Evolutionary conservation across 257 asterid species (phyloP), one percentile per base, ranked within the genome.

Genomic region (Scutellaria barbata): DNA sequence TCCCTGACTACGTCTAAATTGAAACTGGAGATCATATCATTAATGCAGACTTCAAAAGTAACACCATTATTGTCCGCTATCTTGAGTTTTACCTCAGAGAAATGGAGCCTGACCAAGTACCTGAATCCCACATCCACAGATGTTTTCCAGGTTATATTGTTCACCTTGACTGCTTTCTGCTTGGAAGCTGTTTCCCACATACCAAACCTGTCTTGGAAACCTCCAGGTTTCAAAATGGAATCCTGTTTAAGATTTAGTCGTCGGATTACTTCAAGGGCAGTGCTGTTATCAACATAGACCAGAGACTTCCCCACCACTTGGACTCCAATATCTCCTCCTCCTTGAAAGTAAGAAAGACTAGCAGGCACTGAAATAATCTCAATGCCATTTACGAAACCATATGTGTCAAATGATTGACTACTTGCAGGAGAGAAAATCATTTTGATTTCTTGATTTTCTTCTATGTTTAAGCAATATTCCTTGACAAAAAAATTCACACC

Each of bases 61-160:
- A 81, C 45, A 0, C 71, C 74, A 42, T 81, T 76, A 10, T 35
- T 43, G 45, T 76, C 73, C 10, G 58, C 73, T 58, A 77, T 47
- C 59, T 58, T 77, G 39, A 69, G 59, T 61, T 74, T 81, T 14
- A 78, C 58, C 25, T 85, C 79, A 4, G 84, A 82, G 77, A 82
- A 85, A 80, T 82, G 83, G 33, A 85, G 82, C 76, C 89, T 82
- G 8, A 85, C 73, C 82, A 82, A 61, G 63, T 85, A 82, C 55
- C 83, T 77, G 64, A 80, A 85, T 64, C 89, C 89, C 61, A 82
- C 81, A 77, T 85, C 81, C 66, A 82, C 81, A 25, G 71, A 66
- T 63, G 73, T 72, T 66, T 35, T 75, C 89, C 86, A 81, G 14
- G 79, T 72, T 10, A 73, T 69, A 14, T 78, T 55, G 10, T 66